Percentiles rank a stretch among this genome's conserved stretches.
Conservation (phyloP, 345 rosid genomes). For the Mercurialis annua region DNA sequence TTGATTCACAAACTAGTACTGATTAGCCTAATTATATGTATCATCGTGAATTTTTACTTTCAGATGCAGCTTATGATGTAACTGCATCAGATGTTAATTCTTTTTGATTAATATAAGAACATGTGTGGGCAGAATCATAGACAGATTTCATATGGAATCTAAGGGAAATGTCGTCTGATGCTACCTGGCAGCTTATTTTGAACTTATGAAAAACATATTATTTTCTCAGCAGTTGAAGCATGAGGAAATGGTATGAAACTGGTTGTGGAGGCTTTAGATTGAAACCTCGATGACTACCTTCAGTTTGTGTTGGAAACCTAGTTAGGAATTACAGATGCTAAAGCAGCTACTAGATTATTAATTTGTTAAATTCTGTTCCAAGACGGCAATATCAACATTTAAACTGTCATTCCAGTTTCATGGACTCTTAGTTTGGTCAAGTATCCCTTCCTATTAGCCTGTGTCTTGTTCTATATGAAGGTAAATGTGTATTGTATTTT, state of each 20-base stretch:
- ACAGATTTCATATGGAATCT: not conserved
- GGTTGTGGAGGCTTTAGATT: not conserved
- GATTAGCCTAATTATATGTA: not conserved
- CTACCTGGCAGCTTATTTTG: constrained; percentile 1
- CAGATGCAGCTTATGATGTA: not conserved
- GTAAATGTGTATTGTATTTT: not conserved
- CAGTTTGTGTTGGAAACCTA: not conserved
- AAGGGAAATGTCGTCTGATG: not conserved
- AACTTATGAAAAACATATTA: not conserved
- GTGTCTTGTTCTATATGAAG: not conserved
- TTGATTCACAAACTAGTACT: not conserved
- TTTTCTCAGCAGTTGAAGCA: not conserved
- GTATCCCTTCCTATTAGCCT: too few species aligned
- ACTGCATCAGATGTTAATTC: not conserved
- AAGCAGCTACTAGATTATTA: not conserved
- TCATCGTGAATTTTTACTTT: not conserved
- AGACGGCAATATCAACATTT: not conserved
- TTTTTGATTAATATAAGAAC: not conserved
- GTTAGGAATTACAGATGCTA: not conserved
- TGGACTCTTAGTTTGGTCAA: too few species aligned
- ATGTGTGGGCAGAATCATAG: constrained; percentile 1
- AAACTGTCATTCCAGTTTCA: not conserved
- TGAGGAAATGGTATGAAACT: not conserved
- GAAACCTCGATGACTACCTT: not conserved
- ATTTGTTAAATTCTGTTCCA: not conserved